Conservation (phyloP, 139 green algal genomes). For the Parachlorella kessleri region DNA sequence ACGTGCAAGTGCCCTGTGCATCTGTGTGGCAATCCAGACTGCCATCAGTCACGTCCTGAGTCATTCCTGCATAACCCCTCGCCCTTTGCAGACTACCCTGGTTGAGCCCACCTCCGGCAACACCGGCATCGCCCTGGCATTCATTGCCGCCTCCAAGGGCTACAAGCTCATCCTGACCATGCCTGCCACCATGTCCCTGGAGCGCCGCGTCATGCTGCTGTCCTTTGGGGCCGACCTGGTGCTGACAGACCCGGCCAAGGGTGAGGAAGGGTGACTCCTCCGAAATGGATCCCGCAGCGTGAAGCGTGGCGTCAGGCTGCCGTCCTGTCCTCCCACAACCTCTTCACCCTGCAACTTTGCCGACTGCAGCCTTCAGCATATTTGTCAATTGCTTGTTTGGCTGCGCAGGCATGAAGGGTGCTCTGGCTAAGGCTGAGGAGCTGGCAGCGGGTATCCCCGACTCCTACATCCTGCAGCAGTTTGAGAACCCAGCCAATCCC, state of each 20-base stretch:
- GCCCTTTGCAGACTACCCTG: slow-evolving; percentile 54
- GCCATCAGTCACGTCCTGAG: too few relatives aligned
- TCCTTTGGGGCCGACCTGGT: slow-evolving; percentile 82
- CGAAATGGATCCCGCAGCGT: too few relatives aligned
- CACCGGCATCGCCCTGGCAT: slow-evolving; percentile 96
- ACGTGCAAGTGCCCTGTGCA: too few relatives aligned
- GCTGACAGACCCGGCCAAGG: slow-evolving; percentile 87
- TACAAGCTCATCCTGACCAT: slow-evolving; percentile 99
- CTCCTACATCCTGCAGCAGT: slow-evolving; percentile 67
- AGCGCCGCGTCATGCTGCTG: slow-evolving; percentile 90
- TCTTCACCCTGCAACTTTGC: too few relatives aligned
- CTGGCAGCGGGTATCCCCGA: slow-evolving; percentile 71
- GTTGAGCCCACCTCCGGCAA: slow-evolving; percentile 95
- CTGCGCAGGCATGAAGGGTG: slow-evolving; percentile 61
- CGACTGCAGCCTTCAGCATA: too few relatives aligned
- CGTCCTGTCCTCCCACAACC: too few relatives aligned
- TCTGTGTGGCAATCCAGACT: too few relatives aligned
- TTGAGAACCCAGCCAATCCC: slow-evolving; percentile 70
- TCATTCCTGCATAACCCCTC: too few relatives aligned
- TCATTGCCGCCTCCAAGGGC: slow-evolving; percentile 90
- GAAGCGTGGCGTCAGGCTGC: too few relatives aligned
- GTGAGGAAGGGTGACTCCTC: too few relatives aligned
- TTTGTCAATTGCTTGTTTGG: too few relatives aligned
- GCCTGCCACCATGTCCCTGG: slow-evolving; percentile 97
- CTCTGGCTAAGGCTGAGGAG: slow-evolving; percentile 91